These are phyloP conservation scores for Pyricularia sp. DNA, from an alignment of 2,329 filamentous ascomycete species.

Conservation along the genomic window DNA sequence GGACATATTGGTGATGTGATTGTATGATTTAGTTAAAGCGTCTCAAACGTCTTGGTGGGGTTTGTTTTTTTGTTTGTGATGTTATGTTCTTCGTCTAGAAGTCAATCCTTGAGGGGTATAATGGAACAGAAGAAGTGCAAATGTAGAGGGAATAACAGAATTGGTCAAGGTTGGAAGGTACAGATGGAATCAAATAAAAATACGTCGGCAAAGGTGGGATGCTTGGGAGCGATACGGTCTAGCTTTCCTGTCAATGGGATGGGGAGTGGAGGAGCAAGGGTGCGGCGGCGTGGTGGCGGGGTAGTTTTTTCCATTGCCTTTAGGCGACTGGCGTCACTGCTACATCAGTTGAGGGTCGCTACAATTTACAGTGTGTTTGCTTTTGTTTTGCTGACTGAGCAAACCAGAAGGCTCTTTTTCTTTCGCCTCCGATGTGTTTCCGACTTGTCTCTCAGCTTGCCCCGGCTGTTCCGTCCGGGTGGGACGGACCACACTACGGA, in stretches of 20 bases:
- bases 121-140: neutral
- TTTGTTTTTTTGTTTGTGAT: neutral
- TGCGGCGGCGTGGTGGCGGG: neutral
- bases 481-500: neutral
- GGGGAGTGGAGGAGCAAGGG: neutral
- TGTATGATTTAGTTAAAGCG: neutral
- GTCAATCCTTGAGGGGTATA: neutral
- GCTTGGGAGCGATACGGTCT: neutral
- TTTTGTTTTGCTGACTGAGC: neutral
- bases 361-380: neutral
- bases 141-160: neutral
- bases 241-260: neutral
- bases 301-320: neutral
- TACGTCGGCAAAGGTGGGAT: neutral
- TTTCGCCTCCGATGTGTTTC: neutral
- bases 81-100: neutral
- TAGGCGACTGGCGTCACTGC: neutral
- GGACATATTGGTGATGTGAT: constrained; percentile 46
- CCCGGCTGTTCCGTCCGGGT: neutral
- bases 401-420: neutral
- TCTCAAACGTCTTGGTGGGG: neutral
- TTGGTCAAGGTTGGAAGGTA: neutral
- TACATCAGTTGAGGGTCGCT: neutral
- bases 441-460: neutral
- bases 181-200: neutral